Conservation (phyloP, 75 land plant genomes). For the Adiantum capillusveneris region DNA sequence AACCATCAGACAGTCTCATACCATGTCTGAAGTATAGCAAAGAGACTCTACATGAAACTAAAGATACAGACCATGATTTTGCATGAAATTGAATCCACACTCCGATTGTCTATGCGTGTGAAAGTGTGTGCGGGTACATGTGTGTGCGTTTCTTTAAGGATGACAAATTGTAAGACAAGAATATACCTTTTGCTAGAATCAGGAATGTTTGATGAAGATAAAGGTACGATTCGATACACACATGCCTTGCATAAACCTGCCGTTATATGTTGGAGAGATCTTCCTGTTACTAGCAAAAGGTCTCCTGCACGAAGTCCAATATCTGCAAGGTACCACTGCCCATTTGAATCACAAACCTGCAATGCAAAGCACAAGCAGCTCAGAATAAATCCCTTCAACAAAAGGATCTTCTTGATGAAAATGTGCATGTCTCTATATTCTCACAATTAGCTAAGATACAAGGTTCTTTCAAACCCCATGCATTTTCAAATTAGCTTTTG, state of each 20-base stretch:
- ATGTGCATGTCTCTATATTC: too few relatives aligned
- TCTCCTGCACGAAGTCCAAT: slow-evolving; percentile 61
- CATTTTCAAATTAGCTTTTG: too few relatives aligned
- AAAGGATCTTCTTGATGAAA: too few relatives aligned
- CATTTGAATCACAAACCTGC: slow-evolving; percentile 79
- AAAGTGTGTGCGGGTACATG: too few relatives aligned
- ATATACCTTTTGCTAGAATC: slow-evolving; percentile 40
- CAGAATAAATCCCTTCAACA: too few relatives aligned
- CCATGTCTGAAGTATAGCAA: background rate
- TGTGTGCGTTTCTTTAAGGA: background rate
- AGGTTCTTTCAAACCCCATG: too few relatives aligned
- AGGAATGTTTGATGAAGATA: slow-evolving; percentile 15
- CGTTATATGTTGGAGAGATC: slow-evolving; percentile 79
- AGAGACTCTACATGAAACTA: background rate
- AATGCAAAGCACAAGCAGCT: background rate
- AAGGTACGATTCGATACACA: slow-evolving; percentile 40
- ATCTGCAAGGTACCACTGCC: slow-evolving; percentile 91
- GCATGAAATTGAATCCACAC: too few relatives aligned
- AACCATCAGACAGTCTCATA: slow-evolving; percentile 1
- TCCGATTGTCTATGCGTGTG: too few relatives aligned
- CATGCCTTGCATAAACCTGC: slow-evolving; percentile 82
- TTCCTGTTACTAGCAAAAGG: slow-evolving; percentile 71
- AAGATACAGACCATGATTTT: too few relatives aligned
- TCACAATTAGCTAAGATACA: too few relatives aligned
- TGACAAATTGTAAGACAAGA: background rate